A percentile compares a stretch with the other conserved stretches of the same genome.
These are phyloP conservation scores for Fraxinus cuspidata DNA, from an alignment of 257 asterid genomes.

Conservation along the genomic window DNA sequence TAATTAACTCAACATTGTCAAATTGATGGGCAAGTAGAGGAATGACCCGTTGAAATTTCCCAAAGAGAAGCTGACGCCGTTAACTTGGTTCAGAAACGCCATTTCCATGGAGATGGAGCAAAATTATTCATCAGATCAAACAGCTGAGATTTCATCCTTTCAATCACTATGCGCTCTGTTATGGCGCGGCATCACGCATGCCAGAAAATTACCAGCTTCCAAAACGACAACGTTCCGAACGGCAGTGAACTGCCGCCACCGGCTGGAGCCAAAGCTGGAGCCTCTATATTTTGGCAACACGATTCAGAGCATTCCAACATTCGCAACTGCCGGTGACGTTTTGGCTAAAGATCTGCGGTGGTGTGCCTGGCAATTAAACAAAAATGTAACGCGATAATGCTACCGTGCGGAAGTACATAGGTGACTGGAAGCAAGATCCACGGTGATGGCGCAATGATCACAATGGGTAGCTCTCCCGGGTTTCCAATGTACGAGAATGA, in stretches of 20 bases:
- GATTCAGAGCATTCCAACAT: constrained; percentile 64
- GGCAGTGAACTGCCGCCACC: constrained; percentile 69
- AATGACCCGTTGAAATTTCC: constrained; percentile 48
- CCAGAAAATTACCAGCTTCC: constrained; percentile 41
- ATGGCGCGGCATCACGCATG: constrained; percentile 65
- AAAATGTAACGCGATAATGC: constrained; percentile 43
- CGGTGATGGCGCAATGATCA: constrained; percentile 60
- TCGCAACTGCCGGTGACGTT: constrained; percentile 48
- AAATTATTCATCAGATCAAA: no score
- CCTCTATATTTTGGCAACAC: constrained; percentile 68
- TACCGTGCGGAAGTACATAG: constrained; percentile 41
- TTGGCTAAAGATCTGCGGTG: constrained; percentile 36
- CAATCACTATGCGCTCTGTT: constrained; percentile 59
- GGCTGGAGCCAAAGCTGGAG: constrained; percentile 58
- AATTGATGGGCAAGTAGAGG: constrained; percentile 58
- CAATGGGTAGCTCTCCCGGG: constrained; percentile 49
- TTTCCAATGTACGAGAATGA: constrained; percentile 57
- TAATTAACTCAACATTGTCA: constrained; percentile 36
- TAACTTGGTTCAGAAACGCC: constrained; percentile 25
- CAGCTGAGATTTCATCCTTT: constrained; percentile 58
- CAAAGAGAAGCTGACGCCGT: constrained; percentile 35
- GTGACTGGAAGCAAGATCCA: constrained; percentile 50
- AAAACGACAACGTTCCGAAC: constrained; percentile 59
- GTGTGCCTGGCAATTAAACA: constrained; percentile 58
- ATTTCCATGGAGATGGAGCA: no score